Evolutionary conservation across 805 yeast species (phyloP), one percentile per base, ranked within the genome.

Genomic region (Candida dendrica): DNA sequence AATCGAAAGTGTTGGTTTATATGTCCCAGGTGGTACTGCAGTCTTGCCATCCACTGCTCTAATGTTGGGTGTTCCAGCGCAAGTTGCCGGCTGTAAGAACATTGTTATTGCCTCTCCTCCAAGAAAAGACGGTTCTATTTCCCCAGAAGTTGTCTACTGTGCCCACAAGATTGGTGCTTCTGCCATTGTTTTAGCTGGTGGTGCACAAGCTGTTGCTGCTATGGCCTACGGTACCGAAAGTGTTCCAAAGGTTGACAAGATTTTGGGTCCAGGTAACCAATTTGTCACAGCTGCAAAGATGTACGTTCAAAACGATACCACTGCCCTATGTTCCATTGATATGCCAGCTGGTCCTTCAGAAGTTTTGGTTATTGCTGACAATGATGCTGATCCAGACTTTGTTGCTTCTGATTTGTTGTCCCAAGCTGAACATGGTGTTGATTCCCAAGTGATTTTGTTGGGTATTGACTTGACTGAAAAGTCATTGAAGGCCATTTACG

Each of bases 301-400:
- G 99, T 70, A 84, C 60, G 93, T 95, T 40, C 93, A 91, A 55
- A 95, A 93, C 58, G 98, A 93, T 59, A 85, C 96, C 1, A 83
- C 82, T 48, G 98, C 98, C 7, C 69, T 90, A 57, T 93, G 96
- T 60, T 85, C 96, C 15, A 93, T 93, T 52, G 99, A 93, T 64
- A 91, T 93, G 98, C 99, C 99, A 39, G 99, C 99, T 20, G 99
- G 99, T 9, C 99, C 99, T 24, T 85, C 95, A 40, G 99, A 93
- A 66, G 99, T 93, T 19, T 72, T 93, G 45, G 99, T 91, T n/a
- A 71, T 93, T 53, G 95, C 96, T 38, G 99, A 93, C 61, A 76
- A 71, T 45, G 58, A 74, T 37, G 87, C 97, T 11, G 96, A 89
- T 64, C 91, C 95, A 19, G 96, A 89, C 56, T 93, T 87, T 63